Evolutionary conservation across 805 yeast species (phyloP).

Genomic region (Saccharomycopsis malanga): DNA sequence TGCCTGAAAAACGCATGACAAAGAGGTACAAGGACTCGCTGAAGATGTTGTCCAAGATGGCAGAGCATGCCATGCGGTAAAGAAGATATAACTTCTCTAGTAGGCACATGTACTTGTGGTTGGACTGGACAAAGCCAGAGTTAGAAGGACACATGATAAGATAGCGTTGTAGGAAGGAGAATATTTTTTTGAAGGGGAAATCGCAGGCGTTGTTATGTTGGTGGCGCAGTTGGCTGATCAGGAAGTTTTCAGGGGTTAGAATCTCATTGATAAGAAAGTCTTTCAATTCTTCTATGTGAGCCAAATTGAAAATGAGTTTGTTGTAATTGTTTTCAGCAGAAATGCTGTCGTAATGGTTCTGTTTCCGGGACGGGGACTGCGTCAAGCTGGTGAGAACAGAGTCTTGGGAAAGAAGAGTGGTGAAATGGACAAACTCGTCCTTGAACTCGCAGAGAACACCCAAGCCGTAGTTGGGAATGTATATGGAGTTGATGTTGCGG

Average conservation of each 20-base stretch:
- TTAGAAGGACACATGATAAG: background rate
- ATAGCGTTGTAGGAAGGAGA: background rate
- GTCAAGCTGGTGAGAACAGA: background rate
- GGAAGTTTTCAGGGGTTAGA: background rate
- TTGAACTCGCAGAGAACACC: constrained; percentile 1
- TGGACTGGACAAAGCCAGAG: background rate
- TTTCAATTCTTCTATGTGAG: background rate
- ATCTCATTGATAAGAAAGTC: background rate
- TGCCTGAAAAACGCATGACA: constrained; percentile 8
- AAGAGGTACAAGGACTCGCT: constrained; percentile 10
- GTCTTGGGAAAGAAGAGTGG: background rate
- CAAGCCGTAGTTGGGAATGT: background rate
- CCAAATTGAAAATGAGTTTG: background rate
- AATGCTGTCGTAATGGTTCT: background rate
- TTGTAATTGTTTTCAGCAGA: background rate
- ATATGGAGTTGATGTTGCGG: background rate
- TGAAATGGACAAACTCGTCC: constrained; percentile 1
- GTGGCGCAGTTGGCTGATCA: background rate
- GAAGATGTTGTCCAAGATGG: constrained; percentile 11
- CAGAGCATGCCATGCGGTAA: constrained; percentile 8
- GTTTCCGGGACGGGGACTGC: background rate
- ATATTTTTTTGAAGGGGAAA: background rate
- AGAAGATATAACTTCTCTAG: constrained; percentile 7
- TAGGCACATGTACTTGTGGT: background rate
- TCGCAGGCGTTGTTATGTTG: background rate